Percentiles rank a stretch among this genome's conserved stretches.
These are phyloP conservation scores for Amphibolis antarctica DNA, from an alignment of 106 monocot genomes.

Conservation along the genomic window DNA sequence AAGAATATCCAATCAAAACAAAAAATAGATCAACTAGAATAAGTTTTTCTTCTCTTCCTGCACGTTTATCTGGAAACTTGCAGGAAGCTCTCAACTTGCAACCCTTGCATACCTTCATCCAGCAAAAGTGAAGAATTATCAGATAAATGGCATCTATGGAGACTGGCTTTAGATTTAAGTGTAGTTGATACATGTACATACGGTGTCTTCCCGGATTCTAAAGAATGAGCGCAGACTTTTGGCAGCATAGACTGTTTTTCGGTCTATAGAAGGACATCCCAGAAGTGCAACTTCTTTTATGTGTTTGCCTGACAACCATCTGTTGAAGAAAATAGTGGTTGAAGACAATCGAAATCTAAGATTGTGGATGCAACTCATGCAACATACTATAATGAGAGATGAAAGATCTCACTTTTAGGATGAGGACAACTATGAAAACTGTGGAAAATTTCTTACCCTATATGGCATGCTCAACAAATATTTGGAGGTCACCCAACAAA, in stretches of 20 bases:
- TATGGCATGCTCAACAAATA: too few species aligned
- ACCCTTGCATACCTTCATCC: conserved; percentile 39
- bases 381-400: neutral
- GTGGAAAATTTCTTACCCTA: too few species aligned
- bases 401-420: neutral
- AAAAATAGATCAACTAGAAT: conserved; percentile 45
- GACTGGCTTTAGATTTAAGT: neutral
- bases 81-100: conserved; percentile 54
- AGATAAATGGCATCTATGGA: neutral
- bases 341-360: neutral
- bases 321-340: conserved; percentile 2
- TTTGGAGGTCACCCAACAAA: too few species aligned
- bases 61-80: conserved; percentile 41
- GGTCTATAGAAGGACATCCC: conserved; percentile 59
- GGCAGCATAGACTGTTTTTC: conserved; percentile 57
- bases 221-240: conserved; percentile 75
- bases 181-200: conserved; percentile 19
- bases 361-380: neutral
- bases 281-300: conserved; percentile 57
- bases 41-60: conserved; percentile 31
- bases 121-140: neutral
- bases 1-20: conserved; percentile 34
- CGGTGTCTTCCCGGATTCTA: conserved; percentile 58
- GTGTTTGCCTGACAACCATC: conserved; percentile 67
- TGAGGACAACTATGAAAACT: too few species aligned